Evolutionary conservation across 1,284 basidiomycete species (phyloP).

Genomic region (Ceratobasidium sp.): DNA sequence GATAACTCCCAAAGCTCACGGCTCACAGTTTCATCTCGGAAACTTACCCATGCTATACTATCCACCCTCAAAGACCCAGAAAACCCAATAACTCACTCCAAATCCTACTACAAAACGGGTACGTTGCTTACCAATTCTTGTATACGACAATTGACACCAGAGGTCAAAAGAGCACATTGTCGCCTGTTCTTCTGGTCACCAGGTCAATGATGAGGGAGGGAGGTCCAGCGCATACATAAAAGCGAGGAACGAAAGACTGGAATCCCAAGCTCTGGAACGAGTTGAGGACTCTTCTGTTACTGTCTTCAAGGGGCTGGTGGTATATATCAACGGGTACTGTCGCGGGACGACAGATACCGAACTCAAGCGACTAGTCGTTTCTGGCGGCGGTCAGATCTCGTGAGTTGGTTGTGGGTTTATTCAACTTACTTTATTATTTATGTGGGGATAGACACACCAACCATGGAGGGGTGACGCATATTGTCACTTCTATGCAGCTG

Average conservation of each 20-base stretch:
- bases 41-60: constrained; percentile 31
- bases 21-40: constrained; percentile 33
- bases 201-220: constrained; percentile 41
- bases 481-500: constrained; percentile 48
- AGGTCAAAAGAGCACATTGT: constrained; percentile 44
- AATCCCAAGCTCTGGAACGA: constrained; percentile 39
- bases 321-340: constrained; percentile 44
- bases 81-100: constrained; percentile 49
- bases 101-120: constrained; percentile 43
- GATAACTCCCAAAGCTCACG: background rate
- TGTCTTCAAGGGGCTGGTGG: constrained; percentile 27
- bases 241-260: constrained; percentile 40
- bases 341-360: constrained; percentile 47
- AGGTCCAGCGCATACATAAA: constrained; percentile 32
- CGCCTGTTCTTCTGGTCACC: constrained; percentile 46
- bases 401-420: constrained; percentile 21
- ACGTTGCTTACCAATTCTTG: constrained; percentile 1
- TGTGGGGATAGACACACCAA: constrained; percentile 27
- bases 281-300: constrained; percentile 19
- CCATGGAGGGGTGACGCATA: constrained; percentile 45
- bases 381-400: constrained; percentile 47
- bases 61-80: constrained; percentile 46
- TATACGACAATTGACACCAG: background rate
- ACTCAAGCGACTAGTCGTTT: constrained; percentile 43
- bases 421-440: background rate